These are phyloP conservation scores for Penicillium canariense DNA, from an alignment of 495 filamentous ascomycete genomes.

Conservation along the genomic window DNA sequence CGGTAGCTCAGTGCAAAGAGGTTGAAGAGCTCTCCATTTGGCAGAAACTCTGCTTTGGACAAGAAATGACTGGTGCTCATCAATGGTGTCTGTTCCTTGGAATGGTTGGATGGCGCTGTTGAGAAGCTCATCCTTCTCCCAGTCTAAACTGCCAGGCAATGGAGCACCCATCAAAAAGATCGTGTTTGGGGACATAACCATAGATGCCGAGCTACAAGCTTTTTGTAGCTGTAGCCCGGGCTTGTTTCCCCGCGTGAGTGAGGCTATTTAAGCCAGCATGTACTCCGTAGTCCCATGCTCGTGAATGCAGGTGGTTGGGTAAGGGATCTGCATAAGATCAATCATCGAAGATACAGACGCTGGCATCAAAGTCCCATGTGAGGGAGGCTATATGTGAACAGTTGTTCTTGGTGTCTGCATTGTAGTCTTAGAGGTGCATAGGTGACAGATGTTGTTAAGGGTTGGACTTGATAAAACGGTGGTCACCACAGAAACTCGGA, in stretches of 20 bases:
- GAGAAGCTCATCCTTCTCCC: constrained; percentile 53
- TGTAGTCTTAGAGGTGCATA: neutral
- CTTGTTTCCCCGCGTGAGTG: neutral
- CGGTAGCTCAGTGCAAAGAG: constrained; percentile 7
- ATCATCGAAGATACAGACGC: neutral
- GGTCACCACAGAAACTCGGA: constrained; percentile 2
- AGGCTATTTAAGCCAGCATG: neutral
- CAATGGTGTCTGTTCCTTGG: constrained; percentile 17
- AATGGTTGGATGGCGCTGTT: constrained; percentile 49
- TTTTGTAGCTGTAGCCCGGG: neutral
- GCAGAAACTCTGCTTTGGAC: constrained; percentile 13
- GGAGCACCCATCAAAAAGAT: constrained; percentile 66
- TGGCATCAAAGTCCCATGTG: neutral
- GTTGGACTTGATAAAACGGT: neutral
- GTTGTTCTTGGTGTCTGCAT: neutral
- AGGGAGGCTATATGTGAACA: neutral
- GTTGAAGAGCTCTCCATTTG: constrained; percentile 45
- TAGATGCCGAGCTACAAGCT: neutral
- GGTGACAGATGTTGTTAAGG: neutral
- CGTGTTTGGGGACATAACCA: constrained; percentile 44
- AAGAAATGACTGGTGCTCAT: neutral
- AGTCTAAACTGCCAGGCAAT: constrained; percentile 49
- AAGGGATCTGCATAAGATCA: neutral
- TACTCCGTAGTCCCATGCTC: neutral
- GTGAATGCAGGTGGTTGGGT: neutral